Conservation (phyloP, 164 flowering plant genomes). For the Magnolia sinica region DNA sequence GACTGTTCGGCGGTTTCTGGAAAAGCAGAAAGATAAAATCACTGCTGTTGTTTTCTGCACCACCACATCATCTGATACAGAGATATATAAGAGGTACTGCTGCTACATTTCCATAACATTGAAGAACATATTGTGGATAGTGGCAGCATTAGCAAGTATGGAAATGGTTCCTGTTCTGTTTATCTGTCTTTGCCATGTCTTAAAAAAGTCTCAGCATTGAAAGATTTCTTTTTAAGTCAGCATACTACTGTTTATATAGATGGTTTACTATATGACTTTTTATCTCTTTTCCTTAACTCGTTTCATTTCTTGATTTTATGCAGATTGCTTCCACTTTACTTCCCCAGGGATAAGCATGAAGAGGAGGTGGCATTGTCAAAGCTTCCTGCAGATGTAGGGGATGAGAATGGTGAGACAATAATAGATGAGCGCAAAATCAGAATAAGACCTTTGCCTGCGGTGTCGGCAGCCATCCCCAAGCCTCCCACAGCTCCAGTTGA, state of each 20-base stretch:
- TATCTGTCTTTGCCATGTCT: neutral
- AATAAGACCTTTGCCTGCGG: slow-evolving; percentile 79
- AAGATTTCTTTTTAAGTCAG: neutral
- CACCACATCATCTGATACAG: slow-evolving; percentile 77
- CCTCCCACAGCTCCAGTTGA: slow-evolving; percentile 46
- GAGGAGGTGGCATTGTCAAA: slow-evolving; percentile 87
- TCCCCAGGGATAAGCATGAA: slow-evolving; percentile 93
- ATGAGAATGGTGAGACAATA: slow-evolving; percentile 97
- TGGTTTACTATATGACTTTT: neutral
- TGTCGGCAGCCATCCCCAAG: slow-evolving; percentile 38
- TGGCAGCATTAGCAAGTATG: neutral
- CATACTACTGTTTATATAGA: neutral
- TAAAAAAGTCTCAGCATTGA: neutral
- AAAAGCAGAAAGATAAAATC: slow-evolving; percentile 86
- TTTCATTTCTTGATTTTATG: slow-evolving; percentile 9
- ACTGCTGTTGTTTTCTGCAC: slow-evolving; percentile 92
- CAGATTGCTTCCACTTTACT: slow-evolving; percentile 97
- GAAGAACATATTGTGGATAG: neutral
- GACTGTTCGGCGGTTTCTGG: slow-evolving; percentile 71
- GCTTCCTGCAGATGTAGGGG: slow-evolving; percentile 99
- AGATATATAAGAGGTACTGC: slow-evolving; percentile 86
- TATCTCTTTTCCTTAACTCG: neutral
- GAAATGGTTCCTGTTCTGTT: neutral
- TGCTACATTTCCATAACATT: neutral
- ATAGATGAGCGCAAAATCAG: slow-evolving; percentile 97